phyloP scores from a whole-genome alignment of 2,329 filamentous ascomycete genomes.

The Fusarium sp. region DNA sequence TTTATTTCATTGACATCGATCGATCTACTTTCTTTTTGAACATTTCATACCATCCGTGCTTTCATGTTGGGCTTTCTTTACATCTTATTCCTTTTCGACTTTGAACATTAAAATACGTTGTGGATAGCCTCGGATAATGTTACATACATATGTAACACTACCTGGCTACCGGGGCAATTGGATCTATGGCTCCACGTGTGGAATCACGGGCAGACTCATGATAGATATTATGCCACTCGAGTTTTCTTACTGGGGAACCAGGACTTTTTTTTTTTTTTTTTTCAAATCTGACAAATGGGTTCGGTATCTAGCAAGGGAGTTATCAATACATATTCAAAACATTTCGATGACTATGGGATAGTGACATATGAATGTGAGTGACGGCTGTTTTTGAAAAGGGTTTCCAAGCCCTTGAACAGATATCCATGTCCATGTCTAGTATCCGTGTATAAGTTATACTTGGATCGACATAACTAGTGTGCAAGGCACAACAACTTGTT shows the following conservation, averaged over 20 bases:
- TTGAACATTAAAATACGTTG: neutral
- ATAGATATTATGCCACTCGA: constrained; percentile 5
- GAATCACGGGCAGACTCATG: neutral
- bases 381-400: neutral
- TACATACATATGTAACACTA: constrained; percentile 1
- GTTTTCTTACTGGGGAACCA: neutral
- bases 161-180: constrained; percentile 8
- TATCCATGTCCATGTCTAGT: constrained; percentile 10
- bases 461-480: constrained; percentile 12
- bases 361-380: neutral
- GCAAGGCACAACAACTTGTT: neutral
- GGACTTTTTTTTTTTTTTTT: neutral
- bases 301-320: constrained; percentile 8
- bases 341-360: neutral
- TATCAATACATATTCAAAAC: constrained; percentile 11
- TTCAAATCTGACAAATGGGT: neutral
- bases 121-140: neutral
- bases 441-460: neutral
- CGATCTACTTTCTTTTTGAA: constrained; percentile 17
- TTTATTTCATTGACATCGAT: constrained; percentile 21
- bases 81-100: neutral
- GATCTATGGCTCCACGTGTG: neutral
- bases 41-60: constrained; percentile 5
- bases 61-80: constrained; percentile 6
- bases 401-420: constrained; percentile 10